phyloP scores from a whole-genome alignment of 2,329 filamentous ascomycete genomes.

The Sclerotinia sclerotiorum region DNA sequence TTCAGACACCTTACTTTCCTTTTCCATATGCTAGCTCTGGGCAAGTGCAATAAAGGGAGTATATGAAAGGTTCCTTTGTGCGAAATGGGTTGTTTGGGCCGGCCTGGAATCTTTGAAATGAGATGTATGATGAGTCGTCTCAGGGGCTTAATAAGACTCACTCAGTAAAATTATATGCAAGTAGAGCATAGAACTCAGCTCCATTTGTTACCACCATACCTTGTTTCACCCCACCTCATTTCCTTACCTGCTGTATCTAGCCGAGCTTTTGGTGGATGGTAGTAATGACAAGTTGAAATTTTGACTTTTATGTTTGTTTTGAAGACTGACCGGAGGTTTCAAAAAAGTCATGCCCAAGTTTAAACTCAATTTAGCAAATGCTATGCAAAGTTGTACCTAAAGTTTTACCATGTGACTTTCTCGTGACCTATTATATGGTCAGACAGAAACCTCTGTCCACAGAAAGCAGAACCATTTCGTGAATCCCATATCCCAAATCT shows the following conservation, averaged over 20 bases:
- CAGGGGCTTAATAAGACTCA: no score
- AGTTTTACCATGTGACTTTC: neutral
- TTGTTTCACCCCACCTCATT: neutral
- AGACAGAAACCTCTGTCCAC: neutral
- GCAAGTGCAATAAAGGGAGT: neutral
- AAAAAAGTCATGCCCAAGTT: neutral
- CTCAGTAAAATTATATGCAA: neutral
- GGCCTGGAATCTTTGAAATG: neutral
- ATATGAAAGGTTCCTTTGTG: neutral
- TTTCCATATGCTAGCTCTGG: neutral
- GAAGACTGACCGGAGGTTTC: neutral
- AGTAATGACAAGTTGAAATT: neutral
- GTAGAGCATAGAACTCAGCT: neutral
- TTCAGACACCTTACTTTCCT: no score
- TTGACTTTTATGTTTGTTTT: fast-evolving
- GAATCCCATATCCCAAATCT: neutral
- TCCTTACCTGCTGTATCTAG: neutral
- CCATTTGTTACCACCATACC: neutral
- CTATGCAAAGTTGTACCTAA: neutral
- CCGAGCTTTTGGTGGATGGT: no score
- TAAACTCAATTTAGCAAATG: neutral
- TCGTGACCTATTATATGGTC: neutral
- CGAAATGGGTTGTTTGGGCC: neutral
- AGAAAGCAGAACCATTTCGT: neutral
- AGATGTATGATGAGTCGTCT: neutral